Evolutionary conservation across 129 eudicot genomes (phyloP).

Genomic region (Artemisia annua): DNA sequence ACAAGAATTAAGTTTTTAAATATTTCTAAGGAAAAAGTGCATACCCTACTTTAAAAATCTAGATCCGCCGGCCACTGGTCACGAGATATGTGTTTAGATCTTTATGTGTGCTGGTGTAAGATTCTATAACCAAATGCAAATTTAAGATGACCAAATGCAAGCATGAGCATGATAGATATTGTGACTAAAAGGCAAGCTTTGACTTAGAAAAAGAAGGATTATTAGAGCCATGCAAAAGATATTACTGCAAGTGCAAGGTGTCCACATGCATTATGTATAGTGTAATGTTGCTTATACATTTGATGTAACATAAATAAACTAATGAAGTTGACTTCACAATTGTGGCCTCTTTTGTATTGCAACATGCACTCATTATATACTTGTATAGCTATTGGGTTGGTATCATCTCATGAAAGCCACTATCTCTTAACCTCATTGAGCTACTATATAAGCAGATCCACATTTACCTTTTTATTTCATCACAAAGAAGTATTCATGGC

Average conservation of each 20-base stretch:
- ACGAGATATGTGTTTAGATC: background rate
- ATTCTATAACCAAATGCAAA: background rate
- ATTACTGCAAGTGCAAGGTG: constrained; percentile 13
- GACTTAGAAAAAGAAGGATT: constrained; percentile 28
- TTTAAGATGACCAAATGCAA: constrained; percentile 22
- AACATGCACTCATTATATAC: constrained; percentile 3
- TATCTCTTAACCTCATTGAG: background rate
- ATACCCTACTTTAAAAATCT: no score
- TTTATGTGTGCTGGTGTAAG: background rate
- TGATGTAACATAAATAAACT: constrained; percentile 48
- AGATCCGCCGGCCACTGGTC: no score
- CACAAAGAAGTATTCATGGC: constrained; percentile 37
- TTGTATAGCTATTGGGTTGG: no score
- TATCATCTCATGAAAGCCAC: no score
- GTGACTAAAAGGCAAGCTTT: constrained; percentile 27
- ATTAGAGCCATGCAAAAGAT: constrained; percentile 55
- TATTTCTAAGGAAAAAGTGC: no score
- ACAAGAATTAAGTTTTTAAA: no score
- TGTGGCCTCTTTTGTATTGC: constrained; percentile 56
- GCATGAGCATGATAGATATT: constrained; percentile 23
- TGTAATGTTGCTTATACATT: constrained; percentile 26
- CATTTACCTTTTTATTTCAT: constrained; percentile 22
- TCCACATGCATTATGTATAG: constrained; percentile 43
- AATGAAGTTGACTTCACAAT: constrained; percentile 66
- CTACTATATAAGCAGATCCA: constrained; percentile 32